phyloP scores from a whole-genome alignment of 2,329 filamentous ascomycete species.

The Cyphellophora attinorum region DNA sequence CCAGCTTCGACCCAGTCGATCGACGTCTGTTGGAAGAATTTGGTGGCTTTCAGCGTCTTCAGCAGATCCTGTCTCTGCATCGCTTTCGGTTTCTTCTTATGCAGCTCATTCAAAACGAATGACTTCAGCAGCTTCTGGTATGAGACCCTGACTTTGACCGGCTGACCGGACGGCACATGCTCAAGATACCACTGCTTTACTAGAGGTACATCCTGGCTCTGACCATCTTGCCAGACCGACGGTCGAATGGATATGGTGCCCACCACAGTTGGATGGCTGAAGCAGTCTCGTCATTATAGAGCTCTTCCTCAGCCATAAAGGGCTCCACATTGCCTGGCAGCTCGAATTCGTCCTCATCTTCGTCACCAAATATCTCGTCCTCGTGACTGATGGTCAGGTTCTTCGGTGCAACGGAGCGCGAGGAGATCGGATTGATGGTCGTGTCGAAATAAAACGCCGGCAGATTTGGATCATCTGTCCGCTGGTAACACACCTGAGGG shows the following conservation, averaged over 20 bases:
- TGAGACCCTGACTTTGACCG: constrained; percentile 93
- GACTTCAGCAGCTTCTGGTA: constrained; percentile 97
- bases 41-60: constrained; percentile 83
- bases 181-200: constrained; percentile 99
- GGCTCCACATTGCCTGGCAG: constrained; percentile 72
- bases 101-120: constrained; percentile 90
- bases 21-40: constrained; percentile 98
- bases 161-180: constrained; percentile 81
- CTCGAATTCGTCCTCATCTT: constrained; percentile 77
- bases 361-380: constrained; percentile 85
- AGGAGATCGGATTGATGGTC: constrained; percentile 96
- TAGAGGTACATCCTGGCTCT: constrained; percentile 92
- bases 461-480: constrained; percentile 75
- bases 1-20: constrained; percentile 99
- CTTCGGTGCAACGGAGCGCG: constrained; percentile 83
- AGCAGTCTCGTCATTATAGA: constrained; percentile 81
- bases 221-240: constrained; percentile 90
- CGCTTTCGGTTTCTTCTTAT: constrained; percentile 91
- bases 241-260: constrained; percentile 93
- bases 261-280: constrained; percentile 94
- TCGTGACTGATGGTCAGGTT: constrained; percentile 89
- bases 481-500: constrained; percentile 84
- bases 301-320: constrained; percentile 79
- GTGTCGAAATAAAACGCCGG: constrained; percentile 97
- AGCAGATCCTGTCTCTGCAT: constrained; percentile 90